A percentile compares a stretch with the other conserved stretches of the same genome.
Conservation (phyloP, 345 rosid species). For the Camelina neglecta region DNA sequence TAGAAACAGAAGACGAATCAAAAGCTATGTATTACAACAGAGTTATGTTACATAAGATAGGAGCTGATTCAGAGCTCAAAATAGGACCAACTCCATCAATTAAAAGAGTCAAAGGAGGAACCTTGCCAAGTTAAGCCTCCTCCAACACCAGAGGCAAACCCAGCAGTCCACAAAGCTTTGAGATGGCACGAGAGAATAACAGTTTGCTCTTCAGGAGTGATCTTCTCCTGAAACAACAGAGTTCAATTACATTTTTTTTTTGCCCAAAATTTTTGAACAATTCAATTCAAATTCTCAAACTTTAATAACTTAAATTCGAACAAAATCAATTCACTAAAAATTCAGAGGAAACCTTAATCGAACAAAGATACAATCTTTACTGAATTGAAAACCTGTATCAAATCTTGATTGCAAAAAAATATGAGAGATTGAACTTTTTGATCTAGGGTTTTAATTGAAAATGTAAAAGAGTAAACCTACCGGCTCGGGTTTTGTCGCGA, state of each 20-base stretch:
- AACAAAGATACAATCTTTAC: slow-evolving; percentile 5
- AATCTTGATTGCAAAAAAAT: background rate
- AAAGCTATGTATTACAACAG: slow-evolving; percentile 11
- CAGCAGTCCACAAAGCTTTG: slow-evolving; percentile 38
- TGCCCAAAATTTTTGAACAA: slow-evolving; percentile 21
- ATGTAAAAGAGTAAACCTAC: slow-evolving; percentile 13
- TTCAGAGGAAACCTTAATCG: background rate
- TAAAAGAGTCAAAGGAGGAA: background rate
- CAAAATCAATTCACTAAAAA: background rate
- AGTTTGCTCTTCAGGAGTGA: slow-evolving; percentile 31
- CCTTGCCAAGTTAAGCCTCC: slow-evolving; percentile 44
- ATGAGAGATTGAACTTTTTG: background rate
- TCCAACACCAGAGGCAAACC: slow-evolving; percentile 41
- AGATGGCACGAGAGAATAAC: slow-evolving; percentile 34
- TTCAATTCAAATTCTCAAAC: slow-evolving; percentile 6
- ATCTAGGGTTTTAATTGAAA: slow-evolving; percentile 15
- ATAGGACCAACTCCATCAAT: background rate
- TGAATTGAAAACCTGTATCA: background rate
- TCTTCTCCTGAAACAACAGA: slow-evolving; percentile 31
- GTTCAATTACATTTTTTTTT: background rate
- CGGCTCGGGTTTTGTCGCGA: slow-evolving; percentile 36
- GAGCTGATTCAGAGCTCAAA: background rate
- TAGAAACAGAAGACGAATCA: slow-evolving; percentile 4
- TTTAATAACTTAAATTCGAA: slow-evolving; percentile 1
- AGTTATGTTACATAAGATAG: background rate